Percentiles rank a stretch among this genome's conserved stretches.
Conservation (phyloP, 768 basidiomycete genomes). For the Leucosporidium scottii region DNA sequence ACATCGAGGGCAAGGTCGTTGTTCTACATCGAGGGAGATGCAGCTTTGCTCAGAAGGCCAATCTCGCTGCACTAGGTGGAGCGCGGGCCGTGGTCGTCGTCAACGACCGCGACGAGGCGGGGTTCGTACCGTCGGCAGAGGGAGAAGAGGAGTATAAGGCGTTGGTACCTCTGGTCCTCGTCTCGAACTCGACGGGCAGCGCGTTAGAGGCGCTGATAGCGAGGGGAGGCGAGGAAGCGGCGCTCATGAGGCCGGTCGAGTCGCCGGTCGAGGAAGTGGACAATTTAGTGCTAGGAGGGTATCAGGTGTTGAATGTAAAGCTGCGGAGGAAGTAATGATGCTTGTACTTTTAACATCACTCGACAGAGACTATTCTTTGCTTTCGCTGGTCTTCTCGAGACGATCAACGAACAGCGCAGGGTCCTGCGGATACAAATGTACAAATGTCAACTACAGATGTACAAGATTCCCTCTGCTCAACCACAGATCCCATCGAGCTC, state of each 20-base stretch:
- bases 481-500: too few relatives aligned
- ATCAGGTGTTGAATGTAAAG: background rate
- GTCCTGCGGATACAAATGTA: too few relatives aligned
- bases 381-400: too few relatives aligned
- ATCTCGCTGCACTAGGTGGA: slow-evolving; percentile 59
- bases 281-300: background rate
- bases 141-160: slow-evolving; percentile 15
- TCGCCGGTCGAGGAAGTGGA: background rate
- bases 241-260: background rate
- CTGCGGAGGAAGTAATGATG: background rate
- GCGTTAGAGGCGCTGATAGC: slow-evolving; percentile 14
- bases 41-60: slow-evolving; percentile 78
- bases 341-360: too few relatives aligned
- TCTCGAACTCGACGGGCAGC: slow-evolving; percentile 19
- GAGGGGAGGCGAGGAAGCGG: background rate
- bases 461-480: too few relatives aligned
- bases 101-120: slow-evolving; percentile 52
- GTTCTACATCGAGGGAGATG: slow-evolving; percentile 67
- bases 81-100: slow-evolving; percentile 73
- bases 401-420: too few relatives aligned
- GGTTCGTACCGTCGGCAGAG: slow-evolving; percentile 29
- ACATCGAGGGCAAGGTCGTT: slow-evolving; percentile 45
- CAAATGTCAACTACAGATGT: too few relatives aligned
- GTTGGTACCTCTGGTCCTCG: slow-evolving; percentile 32
- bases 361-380: too few relatives aligned